Evolutionary conservation across 805 yeast species (phyloP), one percentile per base, ranked within the genome.

Genomic region (Candida patagonica): DNA sequence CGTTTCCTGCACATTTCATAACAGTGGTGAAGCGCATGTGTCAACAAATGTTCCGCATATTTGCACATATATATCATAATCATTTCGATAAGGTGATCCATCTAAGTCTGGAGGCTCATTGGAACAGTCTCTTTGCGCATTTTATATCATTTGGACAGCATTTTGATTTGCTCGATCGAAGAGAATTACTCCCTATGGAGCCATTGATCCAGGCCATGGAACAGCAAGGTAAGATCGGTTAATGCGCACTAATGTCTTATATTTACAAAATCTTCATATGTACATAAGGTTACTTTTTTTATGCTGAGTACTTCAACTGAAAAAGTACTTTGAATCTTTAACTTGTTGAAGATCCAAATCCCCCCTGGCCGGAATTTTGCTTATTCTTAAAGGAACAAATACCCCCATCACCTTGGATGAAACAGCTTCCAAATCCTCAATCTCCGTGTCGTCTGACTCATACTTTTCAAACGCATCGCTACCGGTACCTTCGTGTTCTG

Each of bases 71-170:
- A 27, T 92, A 88, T 59, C 84, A 86, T 62, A 86, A 87, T 59
- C 98, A 92, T 59, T 92, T 87, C 61, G 98, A 89, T 49, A 86
- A 81, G 56, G 73, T 89, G 19, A 77, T 89, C n/a, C 96, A 92
- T 59, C 63, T 92, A 43, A 80, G 94, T 1, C 61, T 92, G 44
- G 98, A 92, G 58, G 96, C 97, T 1, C 97, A 92, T 59, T 92
- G 95, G 95, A 92, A 92, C 60, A 88, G 97, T 2, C 84, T 88
- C 52, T 92, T 94, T 62, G 92, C 95, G 12, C 98, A 92, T 58
- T 92, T 83, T 54, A 73, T 89, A 32, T 80, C 95, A 39, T 85
- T 92, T 55, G 74, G 82, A 10, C 80, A 80, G 44, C 95, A 87
- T 48, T 92, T 85, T 59, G 79, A 75, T 39, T 70, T 92, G 48